Conservation (phyloP, 2,329 filamentous ascomycete species). For the Pseudopithomyces chartarum region DNA sequence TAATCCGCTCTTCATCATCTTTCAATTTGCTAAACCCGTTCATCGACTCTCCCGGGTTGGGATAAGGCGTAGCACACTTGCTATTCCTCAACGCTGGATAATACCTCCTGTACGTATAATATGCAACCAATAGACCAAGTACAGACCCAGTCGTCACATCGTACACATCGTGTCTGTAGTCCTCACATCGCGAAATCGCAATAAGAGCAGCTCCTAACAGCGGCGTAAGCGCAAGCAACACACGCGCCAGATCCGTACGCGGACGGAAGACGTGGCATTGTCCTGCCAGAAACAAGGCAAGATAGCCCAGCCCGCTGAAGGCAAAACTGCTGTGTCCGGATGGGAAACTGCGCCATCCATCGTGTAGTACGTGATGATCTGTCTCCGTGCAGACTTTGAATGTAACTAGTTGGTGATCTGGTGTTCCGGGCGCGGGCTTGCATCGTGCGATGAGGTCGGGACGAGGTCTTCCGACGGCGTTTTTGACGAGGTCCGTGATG, state of each 20-base stretch:
- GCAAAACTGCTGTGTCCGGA: conserved; percentile 80
- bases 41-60: conserved; percentile 41
- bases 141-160: conserved; percentile 63
- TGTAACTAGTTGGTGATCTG: conserved; percentile 61
- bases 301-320: conserved; percentile 78
- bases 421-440: conserved; percentile 67
- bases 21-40: conserved; percentile 46
- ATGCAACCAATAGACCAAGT: conserved; percentile 60
- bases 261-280: conserved; percentile 66
- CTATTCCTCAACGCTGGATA: conserved; percentile 59
- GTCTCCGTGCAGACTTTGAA: conserved; percentile 75
- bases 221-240: conserved; percentile 60
- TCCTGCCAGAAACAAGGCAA: conserved; percentile 71
- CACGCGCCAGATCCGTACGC: conserved; percentile 60
- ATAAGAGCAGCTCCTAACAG: conserved; percentile 63
- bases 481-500: conserved; percentile 87
- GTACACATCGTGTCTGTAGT: conserved; percentile 68
- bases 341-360: conserved; percentile 84
- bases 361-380: conserved; percentile 71
- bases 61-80: conserved; percentile 59
- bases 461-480: conserved; percentile 79
- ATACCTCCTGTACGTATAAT: conserved; percentile 65
- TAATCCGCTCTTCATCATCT: conserved; percentile 51
- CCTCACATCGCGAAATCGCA: conserved; percentile 65
- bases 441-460: conserved; percentile 91